Evolutionary conservation across 2,329 filamentous ascomycete species (phyloP), one percentile per base, ranked within the genome.

Genomic region (Zopfia rhizophila): DNA sequence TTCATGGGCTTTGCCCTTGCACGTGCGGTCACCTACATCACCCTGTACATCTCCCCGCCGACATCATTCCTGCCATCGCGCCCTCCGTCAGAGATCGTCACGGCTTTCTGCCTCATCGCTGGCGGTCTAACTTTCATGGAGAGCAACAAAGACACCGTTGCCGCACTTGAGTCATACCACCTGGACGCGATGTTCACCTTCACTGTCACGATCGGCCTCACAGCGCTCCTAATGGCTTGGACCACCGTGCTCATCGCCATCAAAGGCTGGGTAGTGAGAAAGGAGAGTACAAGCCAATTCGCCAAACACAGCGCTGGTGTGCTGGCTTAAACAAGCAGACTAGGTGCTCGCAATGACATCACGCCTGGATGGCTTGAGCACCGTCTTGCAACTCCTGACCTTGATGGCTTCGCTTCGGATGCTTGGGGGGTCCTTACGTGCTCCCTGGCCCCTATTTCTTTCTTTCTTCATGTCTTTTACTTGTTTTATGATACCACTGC

Each of bases 101-200:
- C 89, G 0, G 79, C 91, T 0, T 97, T 97, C 67, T 94, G 91
- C 28, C 78, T 97, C 48, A 90, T 95, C 53, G 80, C 89, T 1
- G 93, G 94, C 18, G 93, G 94, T 5, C 78, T 95, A 32, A 86
- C 97, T 42, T 97, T 97, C 74, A 96, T 97, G 89, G 81, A 89
- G 50, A 96, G 91, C 53, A 88, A 89, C 51, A 82, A 83, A 44
- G 91, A 95, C 64, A 88, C 88, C 0, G 82, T 97, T 18, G 70
- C 79, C 7, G 84, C 85, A n/a, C 90, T 96, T 77, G 86, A 92
- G 48, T 80, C 82, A 45, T 87, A 92, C 65, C 73, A 86, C 3
- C 76, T 96, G 12, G 89, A 96, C 64, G 90, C 90, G 53, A 97
- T 96, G 91, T 94, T 96, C 72, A 84, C 91, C 51, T 96, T 96